Evolutionary conservation across 441 rosid genomes (phyloP).

Genomic region (Pelargonium myrrhifolium): DNA sequence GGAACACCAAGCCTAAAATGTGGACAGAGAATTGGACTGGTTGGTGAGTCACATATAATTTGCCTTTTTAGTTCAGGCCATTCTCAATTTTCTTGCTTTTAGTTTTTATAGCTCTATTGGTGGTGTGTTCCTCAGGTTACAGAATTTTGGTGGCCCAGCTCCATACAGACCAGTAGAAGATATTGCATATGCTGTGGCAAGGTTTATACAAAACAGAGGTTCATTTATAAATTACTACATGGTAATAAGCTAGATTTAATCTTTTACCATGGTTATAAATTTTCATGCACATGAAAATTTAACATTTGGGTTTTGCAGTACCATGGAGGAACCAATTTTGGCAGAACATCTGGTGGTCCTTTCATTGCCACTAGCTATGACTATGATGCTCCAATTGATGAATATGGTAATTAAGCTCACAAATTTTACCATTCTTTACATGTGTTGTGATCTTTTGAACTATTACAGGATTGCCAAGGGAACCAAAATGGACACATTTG

Average conservation of each 20-base stretch:
- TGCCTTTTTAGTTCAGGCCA: too few relatives aligned
- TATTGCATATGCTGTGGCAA: conserved; percentile 46
- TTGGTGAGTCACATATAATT: conserved; percentile 48
- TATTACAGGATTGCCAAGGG: conserved; percentile 34
- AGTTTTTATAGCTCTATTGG: too few relatives aligned
- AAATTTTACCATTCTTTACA: neutral
- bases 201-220: conserved; percentile 51
- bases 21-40: conserved; percentile 68
- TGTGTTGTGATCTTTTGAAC: conserved; percentile 16
- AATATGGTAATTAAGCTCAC: conserved; percentile 38
- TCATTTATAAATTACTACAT: conserved; percentile 52
- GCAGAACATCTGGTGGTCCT: conserved; percentile 55
- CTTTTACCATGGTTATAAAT: neutral
- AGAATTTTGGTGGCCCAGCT: conserved; percentile 32
- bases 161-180: conserved; percentile 53
- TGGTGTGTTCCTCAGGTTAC: neutral
- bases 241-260: conserved; percentile 23
- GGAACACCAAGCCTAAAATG: conserved; percentile 43
- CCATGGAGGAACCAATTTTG: conserved; percentile 69
- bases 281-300: neutral
- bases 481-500: conserved; percentile 52
- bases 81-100: too few relatives aligned
- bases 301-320: conserved; percentile 28
- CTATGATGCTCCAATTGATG: conserved; percentile 67
- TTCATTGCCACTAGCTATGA: conserved; percentile 68